These are phyloP conservation scores for Hygrophila difformis DNA, from an alignment of 257 asterid species.

Conservation along the genomic window DNA sequence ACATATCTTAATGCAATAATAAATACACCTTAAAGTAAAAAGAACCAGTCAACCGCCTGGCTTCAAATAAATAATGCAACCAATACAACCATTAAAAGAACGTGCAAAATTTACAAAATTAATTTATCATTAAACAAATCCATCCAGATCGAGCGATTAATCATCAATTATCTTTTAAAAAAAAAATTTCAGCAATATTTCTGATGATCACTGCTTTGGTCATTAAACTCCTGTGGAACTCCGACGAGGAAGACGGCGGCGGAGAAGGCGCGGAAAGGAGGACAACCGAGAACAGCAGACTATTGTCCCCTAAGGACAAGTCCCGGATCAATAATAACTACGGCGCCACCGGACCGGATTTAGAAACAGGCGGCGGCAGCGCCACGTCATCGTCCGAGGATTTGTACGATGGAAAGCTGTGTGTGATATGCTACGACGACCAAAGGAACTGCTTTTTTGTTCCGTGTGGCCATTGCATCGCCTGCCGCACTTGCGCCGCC, in stretches of 20 bases:
- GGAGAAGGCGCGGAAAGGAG: background rate
- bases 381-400: conserved; percentile 23
- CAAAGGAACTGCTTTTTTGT: conserved; percentile 46
- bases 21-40: too few species aligned
- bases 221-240: conserved; percentile 21
- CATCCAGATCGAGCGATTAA: too few species aligned
- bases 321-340: too few species aligned
- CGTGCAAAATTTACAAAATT: too few species aligned
- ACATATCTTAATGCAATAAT: too few species aligned
- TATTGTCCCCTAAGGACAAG: conserved; percentile 26
- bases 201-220: conserved; percentile 24
- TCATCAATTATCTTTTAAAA: too few species aligned
- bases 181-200: conserved; percentile 21
- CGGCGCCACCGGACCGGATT: conserved; percentile 16
- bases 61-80: too few species aligned
- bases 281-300: conserved; percentile 18
- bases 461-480: conserved; percentile 66
- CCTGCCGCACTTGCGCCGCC: conserved; percentile 51
- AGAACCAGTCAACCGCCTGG: too few species aligned
- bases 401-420: conserved; percentile 54
- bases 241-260: background rate
- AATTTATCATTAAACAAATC: too few species aligned
- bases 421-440: conserved; percentile 62
- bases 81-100: too few species aligned
- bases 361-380: conserved; percentile 19